phyloP scores from a whole-genome alignment of 257 asterid species.

The Solanum dulcamara region DNA sequence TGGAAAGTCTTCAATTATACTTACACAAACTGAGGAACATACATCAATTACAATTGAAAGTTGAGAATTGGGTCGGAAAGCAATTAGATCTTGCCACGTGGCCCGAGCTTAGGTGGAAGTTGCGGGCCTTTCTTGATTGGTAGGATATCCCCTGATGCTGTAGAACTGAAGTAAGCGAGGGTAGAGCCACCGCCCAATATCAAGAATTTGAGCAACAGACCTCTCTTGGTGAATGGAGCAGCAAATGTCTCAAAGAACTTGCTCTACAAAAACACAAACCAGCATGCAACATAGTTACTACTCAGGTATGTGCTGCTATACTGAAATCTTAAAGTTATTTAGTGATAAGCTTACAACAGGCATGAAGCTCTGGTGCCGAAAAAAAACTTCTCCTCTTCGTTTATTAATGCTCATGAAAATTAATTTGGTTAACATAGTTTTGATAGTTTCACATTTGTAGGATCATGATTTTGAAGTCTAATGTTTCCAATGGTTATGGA shows the following conservation, averaged over 20 bases:
- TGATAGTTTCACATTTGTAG: background rate
- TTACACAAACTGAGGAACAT: slow-evolving; percentile 35
- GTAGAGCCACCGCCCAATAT: slow-evolving; percentile 77
- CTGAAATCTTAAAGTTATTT: background rate
- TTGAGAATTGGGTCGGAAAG: background rate
- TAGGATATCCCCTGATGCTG: slow-evolving; percentile 77
- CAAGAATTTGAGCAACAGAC: slow-evolving; percentile 84
- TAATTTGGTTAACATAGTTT: no score
- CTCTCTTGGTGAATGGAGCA: slow-evolving; percentile 97
- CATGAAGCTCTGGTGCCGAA: no score
- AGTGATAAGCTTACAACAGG: background rate
- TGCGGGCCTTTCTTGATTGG: slow-evolving; percentile 93
- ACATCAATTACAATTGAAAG: slow-evolving; percentile 16
- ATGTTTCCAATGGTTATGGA: background rate
- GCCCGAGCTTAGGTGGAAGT: slow-evolving; percentile 80
- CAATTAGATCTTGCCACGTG: slow-evolving; percentile 65
- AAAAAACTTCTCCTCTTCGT: no score
- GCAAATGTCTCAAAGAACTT: slow-evolving; percentile 93
- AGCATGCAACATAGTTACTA: background rate
- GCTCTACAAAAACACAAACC: slow-evolving; percentile 38
- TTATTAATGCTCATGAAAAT: no score
- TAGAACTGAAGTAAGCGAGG: slow-evolving; percentile 70
- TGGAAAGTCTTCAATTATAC: slow-evolving; percentile 28
- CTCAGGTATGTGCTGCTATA: background rate
- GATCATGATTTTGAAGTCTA: background rate